Evolutionary conservation across 495 filamentous ascomycete genomes (phyloP), one percentile per base, ranked within the genome.

Genomic region (Penicillium fimorum): DNA sequence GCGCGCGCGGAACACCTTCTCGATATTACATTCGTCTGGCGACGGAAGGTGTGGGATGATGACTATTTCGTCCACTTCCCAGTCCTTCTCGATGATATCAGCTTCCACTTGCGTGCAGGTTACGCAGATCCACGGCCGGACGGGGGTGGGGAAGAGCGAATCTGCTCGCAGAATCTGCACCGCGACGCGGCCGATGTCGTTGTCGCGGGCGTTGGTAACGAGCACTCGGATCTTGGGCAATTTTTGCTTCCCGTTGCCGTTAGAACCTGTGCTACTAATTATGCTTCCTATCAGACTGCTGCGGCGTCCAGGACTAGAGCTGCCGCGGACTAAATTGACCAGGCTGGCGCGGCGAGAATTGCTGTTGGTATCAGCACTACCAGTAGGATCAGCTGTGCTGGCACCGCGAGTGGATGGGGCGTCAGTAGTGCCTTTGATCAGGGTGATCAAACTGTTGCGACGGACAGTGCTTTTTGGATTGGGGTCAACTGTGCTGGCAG

Each of bases 101-200:
- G 64, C 67, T 55, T 73, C 69, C 4, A 68, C 62, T 35, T 61
- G 22, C 2, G 67, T 65, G 17, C 74, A 74, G 29, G 71, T 76
- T 8, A 69, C 73, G 45, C 71, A 76, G 44, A 76, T 64, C 75
- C 75, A 78, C 7, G 71, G 70, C n/a, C 64, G 61, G 5, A 56
- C 32, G 6, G 37, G 25, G n/a, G 50, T 41, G n/a, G 70, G 58
- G 57, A 75, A 77, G 0, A 77, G 53, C 17, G 63, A 59, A 1
- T 59, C 57, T 10, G 70, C 61, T 27, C 72, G 66, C 17, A 78
- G 68, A 15, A 78, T 59, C 13, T 71, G 69, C 22, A 78, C 58
- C 0, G 64, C 65, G n/a, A 76, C 65, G 3, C 62, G 62, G 20
- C 69, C 75, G 9, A 77, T 69, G 33, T 76, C 75, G 47, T 57